Evolutionary conservation across 2,329 filamentous ascomycete genomes (phyloP).

Genomic region (Sordariomycetes sp.): DNA sequence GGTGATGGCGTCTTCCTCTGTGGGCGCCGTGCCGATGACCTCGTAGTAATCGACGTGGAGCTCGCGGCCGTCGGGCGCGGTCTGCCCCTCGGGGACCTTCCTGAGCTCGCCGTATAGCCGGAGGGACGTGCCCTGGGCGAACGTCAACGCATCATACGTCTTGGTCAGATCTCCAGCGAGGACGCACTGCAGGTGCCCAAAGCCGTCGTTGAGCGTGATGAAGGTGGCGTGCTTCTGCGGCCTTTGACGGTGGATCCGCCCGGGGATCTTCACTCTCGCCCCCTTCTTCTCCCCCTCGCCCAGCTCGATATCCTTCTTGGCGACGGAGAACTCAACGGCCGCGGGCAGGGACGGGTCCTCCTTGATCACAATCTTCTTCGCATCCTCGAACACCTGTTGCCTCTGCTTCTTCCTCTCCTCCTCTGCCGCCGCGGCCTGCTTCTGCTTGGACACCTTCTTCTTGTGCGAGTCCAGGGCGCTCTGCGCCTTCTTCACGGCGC

Average conservation of each 20-base stretch:
- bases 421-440: slow-evolving; percentile 60
- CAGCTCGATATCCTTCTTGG: slow-evolving; percentile 54
- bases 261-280: slow-evolving; percentile 67
- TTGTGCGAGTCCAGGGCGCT: slow-evolving; percentile 64
- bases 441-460: slow-evolving; percentile 75
- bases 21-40: slow-evolving; percentile 68
- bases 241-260: slow-evolving; percentile 72
- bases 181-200: slow-evolving; percentile 70
- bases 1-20: slow-evolving; percentile 84
- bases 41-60: slow-evolving; percentile 84
- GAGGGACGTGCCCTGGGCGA: slow-evolving; percentile 81
- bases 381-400: slow-evolving; percentile 58
- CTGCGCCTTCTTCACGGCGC: slow-evolving; percentile 75
- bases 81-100: slow-evolving; percentile 65
- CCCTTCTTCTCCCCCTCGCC: slow-evolving; percentile 50
- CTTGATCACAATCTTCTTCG: slow-evolving; percentile 60
- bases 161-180: slow-evolving; percentile 73
- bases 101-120: slow-evolving; percentile 76
- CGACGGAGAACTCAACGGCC: slow-evolving; percentile 66
- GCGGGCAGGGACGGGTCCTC: slow-evolving; percentile 65
- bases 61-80: slow-evolving; percentile 76
- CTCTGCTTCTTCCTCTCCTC: slow-evolving; percentile 64
- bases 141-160: slow-evolving; percentile 81
- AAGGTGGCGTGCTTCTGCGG: slow-evolving; percentile 80
- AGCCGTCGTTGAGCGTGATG: slow-evolving; percentile 75